These are phyloP conservation scores for Casuarina cunninghamiana DNA, from an alignment of 306 rosid species.

Conservation along the genomic window DNA sequence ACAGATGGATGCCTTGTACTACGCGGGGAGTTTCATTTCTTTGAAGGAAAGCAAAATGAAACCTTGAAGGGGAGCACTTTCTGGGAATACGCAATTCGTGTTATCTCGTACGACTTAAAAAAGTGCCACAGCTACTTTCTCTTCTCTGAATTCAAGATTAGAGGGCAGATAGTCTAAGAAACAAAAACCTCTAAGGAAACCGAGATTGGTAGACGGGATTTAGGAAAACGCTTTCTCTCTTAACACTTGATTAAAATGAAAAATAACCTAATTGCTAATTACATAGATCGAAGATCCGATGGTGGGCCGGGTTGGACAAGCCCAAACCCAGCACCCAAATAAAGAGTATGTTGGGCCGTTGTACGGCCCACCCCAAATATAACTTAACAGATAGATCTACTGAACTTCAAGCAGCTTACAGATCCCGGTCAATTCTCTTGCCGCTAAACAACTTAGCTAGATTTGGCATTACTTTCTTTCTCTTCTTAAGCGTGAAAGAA, in stretches of 20 bases:
- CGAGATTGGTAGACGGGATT: too few relatives aligned
- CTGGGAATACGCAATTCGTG: neutral
- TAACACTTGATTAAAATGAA: too few relatives aligned
- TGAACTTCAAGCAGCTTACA: constrained; percentile 7
- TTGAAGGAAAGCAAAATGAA: neutral
- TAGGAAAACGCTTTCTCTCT: too few relatives aligned
- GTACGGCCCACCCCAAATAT: too few relatives aligned
- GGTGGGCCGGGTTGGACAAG: too few relatives aligned
- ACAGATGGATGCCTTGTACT: too few relatives aligned
- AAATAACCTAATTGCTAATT: too few relatives aligned
- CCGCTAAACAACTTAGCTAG: constrained; percentile 61
- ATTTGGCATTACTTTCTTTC: constrained; percentile 59
- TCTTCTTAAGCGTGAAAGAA: constrained; percentile 63
- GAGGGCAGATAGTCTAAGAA: neutral
- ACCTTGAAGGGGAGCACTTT: neutral
- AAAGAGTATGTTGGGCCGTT: too few relatives aligned
- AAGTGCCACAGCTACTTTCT: neutral
- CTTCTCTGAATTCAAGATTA: neutral
- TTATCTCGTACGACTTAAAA: neutral
- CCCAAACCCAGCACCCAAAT: too few relatives aligned
- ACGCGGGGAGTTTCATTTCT: neutral
- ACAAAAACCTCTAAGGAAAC: too few relatives aligned
- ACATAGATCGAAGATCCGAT: too few relatives aligned
- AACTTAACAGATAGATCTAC: neutral
- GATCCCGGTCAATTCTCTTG: constrained; percentile 32